Evolutionary conservation across 495 filamentous ascomycete genomes (phyloP), one percentile per base, ranked within the genome.

Genomic region (Penicillium odoratum): DNA sequence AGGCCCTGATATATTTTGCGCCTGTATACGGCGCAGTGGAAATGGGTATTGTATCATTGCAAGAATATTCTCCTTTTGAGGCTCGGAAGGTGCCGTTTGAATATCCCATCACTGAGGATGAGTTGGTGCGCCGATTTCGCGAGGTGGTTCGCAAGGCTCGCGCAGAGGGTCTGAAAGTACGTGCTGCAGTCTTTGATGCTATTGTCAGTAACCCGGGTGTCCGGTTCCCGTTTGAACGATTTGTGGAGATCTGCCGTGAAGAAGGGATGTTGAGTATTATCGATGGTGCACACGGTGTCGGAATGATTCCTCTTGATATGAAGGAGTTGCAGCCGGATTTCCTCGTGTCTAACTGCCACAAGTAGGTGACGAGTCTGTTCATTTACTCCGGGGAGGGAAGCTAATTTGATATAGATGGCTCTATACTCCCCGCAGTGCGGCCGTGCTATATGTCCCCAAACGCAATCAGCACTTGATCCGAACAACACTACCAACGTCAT

Each of bases 231-330:
- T 96, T 90, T 70, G 88, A 93, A 65, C 59, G 63, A 0, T 69
- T 96, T 0, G 79, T 80, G 3, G 70, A 68, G 0, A 78, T 84
- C 0, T 93, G 92, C 63, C 77, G 76, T n/a, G 78, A 83, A 52
- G 71, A 84, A 21, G 84, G 81, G 0, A 75, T 94, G 0, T 69
- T 85, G 64, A 83, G 79, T 61, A 67, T 87, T 21, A 73, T 96
- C n/a, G 92, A 96, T 64, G 92, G 79, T 3, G 92, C 91, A 4
- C 92, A 96, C 67, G 88, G 89, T 5, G 74, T 96, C 33, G 93
- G 93, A 1, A 86, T 92, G 53, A 80, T 96, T 18, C 75, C 75
- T 3, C 72, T 97, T 15, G 80, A 92, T 61, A 73, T 97, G 21
- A 62, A 62, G 0, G 67, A 59, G 25, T 69, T 91, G n/a, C 78